Evolutionary conservation across 2,329 filamentous ascomycete genomes (phyloP).

Genomic region (Gaeumannomyces tritici): DNA sequence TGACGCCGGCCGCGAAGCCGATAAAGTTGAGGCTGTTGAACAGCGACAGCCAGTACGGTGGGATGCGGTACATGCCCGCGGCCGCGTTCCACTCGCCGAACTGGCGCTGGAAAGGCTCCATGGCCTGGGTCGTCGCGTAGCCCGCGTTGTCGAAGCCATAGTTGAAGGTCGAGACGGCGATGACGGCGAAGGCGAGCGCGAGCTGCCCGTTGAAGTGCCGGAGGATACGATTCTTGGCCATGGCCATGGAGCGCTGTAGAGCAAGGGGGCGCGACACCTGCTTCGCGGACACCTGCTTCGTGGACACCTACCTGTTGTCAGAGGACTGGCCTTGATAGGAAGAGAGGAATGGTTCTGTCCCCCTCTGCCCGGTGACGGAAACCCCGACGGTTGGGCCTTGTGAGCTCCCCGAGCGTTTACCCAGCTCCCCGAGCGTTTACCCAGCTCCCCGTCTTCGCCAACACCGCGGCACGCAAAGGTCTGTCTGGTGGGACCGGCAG

Average conservation of each 20-base stretch:
- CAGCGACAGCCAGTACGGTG: conserved; percentile 22
- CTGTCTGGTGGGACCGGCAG: too few species aligned
- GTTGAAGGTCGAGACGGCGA: conserved; percentile 26
- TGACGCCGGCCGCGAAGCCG: conserved; percentile 20
- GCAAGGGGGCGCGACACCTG: too few species aligned
- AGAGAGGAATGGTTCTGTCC: too few species aligned
- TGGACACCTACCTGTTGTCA: too few species aligned
- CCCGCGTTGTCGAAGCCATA: conserved; percentile 29
- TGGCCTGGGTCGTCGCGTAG: conserved; percentile 25
- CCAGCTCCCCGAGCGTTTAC: too few species aligned
- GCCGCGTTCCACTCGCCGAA: conserved; percentile 20
- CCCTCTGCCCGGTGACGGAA: too few species aligned
- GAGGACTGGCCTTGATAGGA: too few species aligned
- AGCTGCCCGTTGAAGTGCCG: conserved; percentile 10
- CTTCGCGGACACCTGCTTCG: too few species aligned
- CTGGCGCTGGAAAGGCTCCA: conserved; percentile 22
- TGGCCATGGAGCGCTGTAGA: not conserved
- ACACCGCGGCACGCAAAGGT: too few species aligned
- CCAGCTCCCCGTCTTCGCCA: too few species aligned
- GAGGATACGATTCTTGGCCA: not conserved
- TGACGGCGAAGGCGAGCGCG: conserved; percentile 13
- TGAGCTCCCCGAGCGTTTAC: too few species aligned
- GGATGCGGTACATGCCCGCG: conserved; percentile 14
- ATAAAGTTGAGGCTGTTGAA: conserved; percentile 24
- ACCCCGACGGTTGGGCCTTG: too few species aligned